Percentiles rank a stretch among this genome's conserved stretches.
Evolutionary conservation across 2,329 filamentous ascomycete species (phyloP).

Genomic region (Ophiosphaerella korrae): DNA sequence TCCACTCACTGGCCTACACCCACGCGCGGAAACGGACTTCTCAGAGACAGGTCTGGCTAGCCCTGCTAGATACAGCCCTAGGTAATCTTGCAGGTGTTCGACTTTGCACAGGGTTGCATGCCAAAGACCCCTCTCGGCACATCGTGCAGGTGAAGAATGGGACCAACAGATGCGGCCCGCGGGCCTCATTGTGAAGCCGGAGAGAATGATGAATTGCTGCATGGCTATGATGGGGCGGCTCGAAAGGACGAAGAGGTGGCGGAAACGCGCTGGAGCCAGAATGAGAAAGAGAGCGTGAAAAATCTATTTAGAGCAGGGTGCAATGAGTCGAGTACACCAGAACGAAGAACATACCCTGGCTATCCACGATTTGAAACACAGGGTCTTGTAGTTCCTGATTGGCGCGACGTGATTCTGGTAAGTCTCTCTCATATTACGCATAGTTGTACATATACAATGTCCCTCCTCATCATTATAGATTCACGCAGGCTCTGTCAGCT

Average conservation of each 20-base stretch:
- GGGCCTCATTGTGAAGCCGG: conserved; percentile 30
- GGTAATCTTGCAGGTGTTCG: conserved; percentile 28
- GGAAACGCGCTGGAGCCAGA: conserved; percentile 26
- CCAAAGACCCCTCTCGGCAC: conserved; percentile 25
- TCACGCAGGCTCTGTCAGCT: conserved; percentile 42
- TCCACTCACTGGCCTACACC: conserved; percentile 35
- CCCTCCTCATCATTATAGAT: conserved; percentile 24
- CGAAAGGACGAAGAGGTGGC: conserved; percentile 25
- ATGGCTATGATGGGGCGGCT: conserved; percentile 19
- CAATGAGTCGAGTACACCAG: conserved; percentile 26
- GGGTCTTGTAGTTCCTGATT: conserved; percentile 35
- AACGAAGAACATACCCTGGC: conserved; percentile 35
- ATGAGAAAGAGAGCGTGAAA: conserved; percentile 34
- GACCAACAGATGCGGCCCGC: conserved; percentile 30
- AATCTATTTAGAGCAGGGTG: conserved; percentile 29
- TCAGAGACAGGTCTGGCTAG: conserved; percentile 24
- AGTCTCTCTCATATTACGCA: conserved; percentile 27
- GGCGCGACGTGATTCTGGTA: conserved; percentile 36
- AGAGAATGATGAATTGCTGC: conserved; percentile 33
- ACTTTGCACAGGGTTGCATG: conserved; percentile 36
- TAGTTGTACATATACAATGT: conserved; percentile 40
- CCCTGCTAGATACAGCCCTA: conserved; percentile 31
- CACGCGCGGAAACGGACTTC: conserved; percentile 30
- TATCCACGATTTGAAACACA: conserved; percentile 46
- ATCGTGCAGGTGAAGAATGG: conserved; percentile 25